Evolutionary conservation across 495 filamentous ascomycete genomes (phyloP), one percentile per base, ranked within the genome.

Genomic region (Penicillium lagena): DNA sequence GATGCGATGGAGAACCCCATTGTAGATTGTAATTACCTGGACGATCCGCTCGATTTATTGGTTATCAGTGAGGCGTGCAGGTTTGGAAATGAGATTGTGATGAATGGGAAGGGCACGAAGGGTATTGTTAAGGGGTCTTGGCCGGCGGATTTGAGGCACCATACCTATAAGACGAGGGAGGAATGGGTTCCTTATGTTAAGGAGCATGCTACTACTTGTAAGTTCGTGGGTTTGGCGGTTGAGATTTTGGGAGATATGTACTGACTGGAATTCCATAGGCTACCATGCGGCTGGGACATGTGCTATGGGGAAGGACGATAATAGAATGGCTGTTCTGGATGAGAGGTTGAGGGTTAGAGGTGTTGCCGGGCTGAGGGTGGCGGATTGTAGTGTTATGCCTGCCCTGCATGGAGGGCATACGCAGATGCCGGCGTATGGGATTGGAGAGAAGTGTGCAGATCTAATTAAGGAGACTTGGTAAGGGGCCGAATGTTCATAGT

Each of bases 381-480:
- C 75, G 1, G 78, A 83, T 54, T 75, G 70, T 27, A 77, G 72
- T 42, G 67, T 75, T 28, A 78, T 83, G 60, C 81, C 80, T 11
- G 63, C 56, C 7, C 50, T 78, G 11, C 70, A 74, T 34, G 72
- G 74, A 8, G 75, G 77, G 11, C 79, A 81, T 40, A 77, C 79
- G 0, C 73, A 78, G 50, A 74, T 81, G 62, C 72, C 76, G 14
- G 79, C 75, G 0, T 82, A 80, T 47, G 77, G 76, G 35, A 70
- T 85, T 49, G 74, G 74, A 5, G 75, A 82, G 58, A 74, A 77
- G 45, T 80, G 75, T 34, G 76, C 75, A 0, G 78, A 79, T 46
- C 58, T 67, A n/a, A 76, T 82, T 52, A 77, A 73, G 43, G 62
- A 66, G 43, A 66, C 60, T 2, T 70, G 64, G 66, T 36, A 46